These are phyloP conservation scores for Evernia prunastri DNA, from an alignment of 495 filamentous ascomycete genomes.

Conservation along the genomic window DNA sequence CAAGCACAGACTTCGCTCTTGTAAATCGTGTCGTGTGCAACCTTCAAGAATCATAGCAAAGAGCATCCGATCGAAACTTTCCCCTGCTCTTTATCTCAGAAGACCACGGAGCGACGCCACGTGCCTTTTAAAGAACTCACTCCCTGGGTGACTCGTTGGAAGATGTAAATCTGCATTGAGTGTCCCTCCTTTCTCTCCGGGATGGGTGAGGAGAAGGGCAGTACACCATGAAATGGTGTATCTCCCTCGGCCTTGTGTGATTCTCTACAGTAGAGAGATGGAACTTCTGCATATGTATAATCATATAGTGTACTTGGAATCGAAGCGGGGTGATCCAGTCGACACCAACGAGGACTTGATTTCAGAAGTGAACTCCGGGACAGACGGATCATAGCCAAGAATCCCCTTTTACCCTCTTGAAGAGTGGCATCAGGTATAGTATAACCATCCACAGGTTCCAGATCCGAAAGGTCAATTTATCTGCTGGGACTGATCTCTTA, in stretches of 20 bases:
- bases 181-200: neutral
- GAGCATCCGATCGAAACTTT: neutral
- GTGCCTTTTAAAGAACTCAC: neutral
- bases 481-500: conserved; percentile 2
- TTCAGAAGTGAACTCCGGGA: neutral
- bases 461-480: conserved; percentile 18
- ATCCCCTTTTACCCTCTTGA: conserved; percentile 7
- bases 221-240: neutral
- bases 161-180: neutral
- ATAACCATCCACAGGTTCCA: conserved; percentile 22
- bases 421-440: conserved; percentile 16
- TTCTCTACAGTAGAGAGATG: neutral
- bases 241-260: neutral
- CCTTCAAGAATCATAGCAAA: neutral
- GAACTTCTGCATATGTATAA: neutral
- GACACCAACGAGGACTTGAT: neutral
- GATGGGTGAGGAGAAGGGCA: neutral
- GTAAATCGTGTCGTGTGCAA: neutral
- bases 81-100: neutral
- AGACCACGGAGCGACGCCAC: neutral
- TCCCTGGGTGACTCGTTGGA: neutral
- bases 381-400: neutral
- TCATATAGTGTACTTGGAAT: neutral
- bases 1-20: neutral
- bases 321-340: neutral